Base-by-base conservation (phyloP, 2,329 filamentous ascomycete species). In the Fusarium xyrophilum region DNA sequence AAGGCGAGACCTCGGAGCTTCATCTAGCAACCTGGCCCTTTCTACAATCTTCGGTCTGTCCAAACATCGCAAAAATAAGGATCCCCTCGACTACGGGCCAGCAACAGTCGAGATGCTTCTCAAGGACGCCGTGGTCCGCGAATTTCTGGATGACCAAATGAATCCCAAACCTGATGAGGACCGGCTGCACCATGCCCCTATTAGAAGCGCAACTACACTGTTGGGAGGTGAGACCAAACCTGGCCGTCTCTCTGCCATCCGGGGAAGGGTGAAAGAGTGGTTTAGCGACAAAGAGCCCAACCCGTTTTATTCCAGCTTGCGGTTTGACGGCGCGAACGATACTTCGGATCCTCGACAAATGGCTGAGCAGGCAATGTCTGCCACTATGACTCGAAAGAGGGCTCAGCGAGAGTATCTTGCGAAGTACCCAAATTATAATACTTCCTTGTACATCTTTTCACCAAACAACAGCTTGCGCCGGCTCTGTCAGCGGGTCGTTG, bases 61-160 rank as follows among this genome's bases (percentile, higher is more conserved):
- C 54, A 84, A 87, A 73, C 81, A 87, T 71, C 82, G 83, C 30
- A 83, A 87, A 40, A 84, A 85, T 33, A 89, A 89, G 73, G 96
- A 98, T 76, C 94, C 95, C 4, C 83, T 98, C 19, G 94, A 97
- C 76, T 97, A 97, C 76, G 94, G 94, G 5, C 92, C 92, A 25
- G 93, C 93, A 10, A 94, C 93, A 56, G 91, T 97, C 76, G 96
- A 98, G 76, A 97, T 98, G 93, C 85, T 99, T 50, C 85, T 98
- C 46, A 98, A 98, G 76, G 95, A 98, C 78, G 93, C 93, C 2
- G 93, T 99, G 28, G 95, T 99, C 10, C 90, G 89, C 51, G 96
- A 98, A 73, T 99, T 99, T 66, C 86, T 99, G 7, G 93, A 98
- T 73, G 93, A 81, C 43, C 74, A 73, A 40, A 71, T 75, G 46